phyloP scores from a whole-genome alignment of 495 filamentous ascomycete species.

The Neurospora sublineolata region DNA sequence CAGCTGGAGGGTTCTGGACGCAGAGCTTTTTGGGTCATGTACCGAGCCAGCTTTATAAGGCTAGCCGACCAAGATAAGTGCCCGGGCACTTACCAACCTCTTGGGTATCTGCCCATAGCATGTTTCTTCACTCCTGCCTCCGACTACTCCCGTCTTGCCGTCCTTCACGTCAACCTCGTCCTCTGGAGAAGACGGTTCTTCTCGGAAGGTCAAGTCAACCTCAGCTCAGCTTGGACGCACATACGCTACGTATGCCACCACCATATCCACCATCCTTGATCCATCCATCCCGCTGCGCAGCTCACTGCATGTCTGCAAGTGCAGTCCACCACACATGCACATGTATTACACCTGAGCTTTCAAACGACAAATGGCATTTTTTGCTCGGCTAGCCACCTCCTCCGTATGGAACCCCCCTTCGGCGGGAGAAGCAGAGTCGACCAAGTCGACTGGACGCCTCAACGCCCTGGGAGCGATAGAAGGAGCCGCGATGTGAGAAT shows the following conservation, averaged over 20 bases:
- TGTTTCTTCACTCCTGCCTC: background rate
- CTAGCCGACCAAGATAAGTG: background rate
- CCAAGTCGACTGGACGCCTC: conserved; percentile 13
- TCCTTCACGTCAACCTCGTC: background rate
- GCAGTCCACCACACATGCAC: background rate
- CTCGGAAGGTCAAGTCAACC: background rate
- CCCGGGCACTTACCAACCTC: background rate
- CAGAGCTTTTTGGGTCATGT: background rate
- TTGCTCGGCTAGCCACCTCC: background rate
- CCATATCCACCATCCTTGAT: background rate
- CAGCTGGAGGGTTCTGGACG: background rate
- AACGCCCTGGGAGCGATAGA: conserved; percentile 7
- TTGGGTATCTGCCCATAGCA: background rate
- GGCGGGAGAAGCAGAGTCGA: background rate
- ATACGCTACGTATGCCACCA: background rate
- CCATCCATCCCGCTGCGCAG: background rate
- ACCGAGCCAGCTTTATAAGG: background rate
- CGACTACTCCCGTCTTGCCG: background rate
- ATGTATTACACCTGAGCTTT: background rate
- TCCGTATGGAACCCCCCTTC: conserved; percentile 7
- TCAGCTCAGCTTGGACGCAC: background rate
- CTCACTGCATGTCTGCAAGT: background rate
- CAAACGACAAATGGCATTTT: background rate
- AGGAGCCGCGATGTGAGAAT: background rate
- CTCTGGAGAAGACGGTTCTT: background rate